Evolutionary conservation across 768 basidiomycete genomes (phyloP), one percentile per base, ranked within the genome.

Genomic region (Rhizopogon sp.): DNA sequence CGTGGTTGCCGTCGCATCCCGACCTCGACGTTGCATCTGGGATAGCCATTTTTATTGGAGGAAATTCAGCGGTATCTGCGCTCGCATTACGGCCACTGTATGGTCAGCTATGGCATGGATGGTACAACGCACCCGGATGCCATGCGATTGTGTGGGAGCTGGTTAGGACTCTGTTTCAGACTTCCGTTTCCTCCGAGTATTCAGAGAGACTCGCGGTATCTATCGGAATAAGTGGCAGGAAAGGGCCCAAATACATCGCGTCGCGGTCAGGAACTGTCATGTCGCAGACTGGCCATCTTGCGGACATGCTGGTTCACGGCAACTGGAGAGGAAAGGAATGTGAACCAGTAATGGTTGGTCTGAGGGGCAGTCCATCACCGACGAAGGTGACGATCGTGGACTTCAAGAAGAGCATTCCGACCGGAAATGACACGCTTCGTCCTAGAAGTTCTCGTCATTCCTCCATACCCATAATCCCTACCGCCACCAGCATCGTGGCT

Each of bases 201-300:
- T 58, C 45, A 56, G 57, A n/a, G 58, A 56, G 14, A 43, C 66
- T 67, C 9, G 57, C 58, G 2, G 11, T 46, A 1, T 22, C 67
- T 16, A 56, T 71, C 5, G 60, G 56, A 16, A 9, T 55, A 28
- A 60, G 57, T 25, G 39, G 52, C 3, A 46, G 28, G 44, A 56
- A 50, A 10, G 70, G 70, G 1, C 89, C 88, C 46, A 91, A 89
- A 63, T 93, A 80, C 68, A 82, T 89, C 56, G 82, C 87, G 0
- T 84, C 90, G 60, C 82, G 25, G 70, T 92, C 45, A 77, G 87
- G 67, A 66, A 88, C 58, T 76, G 74, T 56, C 66, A 62, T 71
- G 1, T 68, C n/a, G 62, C 70, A 37, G 75, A 80, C 64, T 74
- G 79, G 51, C 72, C 82, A 16, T 66, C 79, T 63, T 83, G 89